phyloP scores from a whole-genome alignment of 352 stramenopile species.

The Aphanomyces stellatus region DNA sequence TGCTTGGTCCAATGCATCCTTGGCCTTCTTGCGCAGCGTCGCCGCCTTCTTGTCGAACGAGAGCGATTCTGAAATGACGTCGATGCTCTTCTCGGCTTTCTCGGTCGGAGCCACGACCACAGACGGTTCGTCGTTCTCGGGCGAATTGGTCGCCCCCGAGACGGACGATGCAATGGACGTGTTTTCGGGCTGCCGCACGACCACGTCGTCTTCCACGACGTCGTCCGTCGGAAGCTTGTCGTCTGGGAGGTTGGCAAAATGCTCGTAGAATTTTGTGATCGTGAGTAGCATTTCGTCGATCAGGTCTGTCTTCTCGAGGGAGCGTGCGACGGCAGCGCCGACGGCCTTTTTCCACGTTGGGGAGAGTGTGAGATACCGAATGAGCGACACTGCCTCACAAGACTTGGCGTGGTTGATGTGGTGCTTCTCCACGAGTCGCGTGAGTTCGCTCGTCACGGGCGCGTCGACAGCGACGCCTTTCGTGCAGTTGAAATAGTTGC shows the following conservation, averaged over 20 bases:
- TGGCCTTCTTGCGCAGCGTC: slow-evolving; percentile 62
- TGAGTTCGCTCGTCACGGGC: not conserved
- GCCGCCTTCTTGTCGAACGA: slow-evolving; percentile 59
- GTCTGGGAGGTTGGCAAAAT: slow-evolving; percentile 16
- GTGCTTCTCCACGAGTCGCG: slow-evolving; percentile 6
- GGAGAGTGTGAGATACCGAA: slow-evolving; percentile 71
- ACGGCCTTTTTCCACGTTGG: slow-evolving; percentile 72
- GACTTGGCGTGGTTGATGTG: slow-evolving; percentile 37
- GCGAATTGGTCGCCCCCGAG: not conserved
- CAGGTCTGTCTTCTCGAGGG: slow-evolving; percentile 42
- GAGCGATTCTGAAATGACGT: slow-evolving; percentile 19
- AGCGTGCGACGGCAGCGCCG: slow-evolving; percentile 46
- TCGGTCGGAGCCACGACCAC: not conserved
- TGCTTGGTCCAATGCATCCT: slow-evolving; percentile 52
- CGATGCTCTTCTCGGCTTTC: slow-evolving; percentile 4
- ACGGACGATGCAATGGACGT: too few relatives aligned
- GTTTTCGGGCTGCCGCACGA: slow-evolving; percentile 12
- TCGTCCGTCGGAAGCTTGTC: not conserved
- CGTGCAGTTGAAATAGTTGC: slow-evolving; percentile 50
- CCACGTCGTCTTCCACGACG: not conserved
- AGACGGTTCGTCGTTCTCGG: slow-evolving; percentile 2
- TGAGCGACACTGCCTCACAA: slow-evolving; percentile 48
- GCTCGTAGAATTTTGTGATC: slow-evolving; percentile 62
- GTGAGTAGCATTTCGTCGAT: slow-evolving; percentile 47
- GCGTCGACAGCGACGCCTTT: slow-evolving; percentile 32